Evolutionary conservation across 2,329 filamentous ascomycete species (phyloP), one percentile per base, ranked within the genome.

Genomic region (Penicillium griseofulvum): DNA sequence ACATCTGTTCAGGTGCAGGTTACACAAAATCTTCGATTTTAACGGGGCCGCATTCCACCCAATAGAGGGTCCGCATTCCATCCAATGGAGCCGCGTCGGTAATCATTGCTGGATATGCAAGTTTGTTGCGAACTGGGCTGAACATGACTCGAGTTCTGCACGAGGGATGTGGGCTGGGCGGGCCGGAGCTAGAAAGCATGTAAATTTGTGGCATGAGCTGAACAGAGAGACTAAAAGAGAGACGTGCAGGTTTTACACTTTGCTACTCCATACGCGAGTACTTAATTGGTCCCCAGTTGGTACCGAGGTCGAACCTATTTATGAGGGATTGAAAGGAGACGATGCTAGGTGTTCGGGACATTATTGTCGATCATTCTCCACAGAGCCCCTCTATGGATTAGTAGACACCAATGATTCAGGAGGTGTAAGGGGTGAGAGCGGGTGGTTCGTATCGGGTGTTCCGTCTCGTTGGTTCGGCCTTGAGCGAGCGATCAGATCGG

Each of bases 281-380:
- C 11, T 24, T 11, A 34, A 34, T 24, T 43, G 38, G 31, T 3
- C 28, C 14, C 11, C 11, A 34, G 31, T 34, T 16, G 6, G 31
- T 1, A 16, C 16, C 31, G 31, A 34, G 17, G 11, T 31, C 12
- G 10, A 9, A 39, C 5, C 45, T 38, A 22, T 22, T 22, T 22
- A 48, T 38, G 31, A 28, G 11, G 7, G 2, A 12, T 22, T n/a
- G 31, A 47, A 16, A 22, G 22, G 33, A 43, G 19, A 28, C 26
- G 43, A 38, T 49, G 5, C 5, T 42, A 11, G 37, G 10, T 51
- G 31, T 46, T 64, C 59, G 61, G 59, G 56, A 57, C 9, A 60
- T 60, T 56, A 56, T 29, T 51, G 59, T 39, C 51, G 59, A 65
- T 65, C 59, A 29, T 52, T 52, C 51, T 24, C 60, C 56, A 58